Evolutionary conservation across 305 asterid genomes (phyloP).

Genomic region (Solanum hybrid): DNA sequence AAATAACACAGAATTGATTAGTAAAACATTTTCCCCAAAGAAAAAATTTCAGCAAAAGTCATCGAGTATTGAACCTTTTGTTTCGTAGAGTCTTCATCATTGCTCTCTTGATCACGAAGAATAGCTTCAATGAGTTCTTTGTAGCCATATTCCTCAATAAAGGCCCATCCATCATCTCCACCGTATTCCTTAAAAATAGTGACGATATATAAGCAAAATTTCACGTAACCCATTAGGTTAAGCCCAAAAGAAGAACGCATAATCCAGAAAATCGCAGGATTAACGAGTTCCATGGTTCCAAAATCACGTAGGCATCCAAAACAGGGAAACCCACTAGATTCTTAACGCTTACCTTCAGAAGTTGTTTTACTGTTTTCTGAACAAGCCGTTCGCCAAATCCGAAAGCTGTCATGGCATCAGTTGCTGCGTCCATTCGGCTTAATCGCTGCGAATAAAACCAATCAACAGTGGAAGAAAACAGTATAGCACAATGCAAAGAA

Average conservation of each 20-base stretch:
- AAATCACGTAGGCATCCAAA: background rate
- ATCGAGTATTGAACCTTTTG: background rate
- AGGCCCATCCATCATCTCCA: conserved; percentile 42
- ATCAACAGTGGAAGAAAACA: background rate
- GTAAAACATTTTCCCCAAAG: background rate
- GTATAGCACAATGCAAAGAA: background rate
- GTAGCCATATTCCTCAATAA: conserved; percentile 41
- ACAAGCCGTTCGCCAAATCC: conserved; percentile 29
- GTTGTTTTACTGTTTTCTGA: conserved; percentile 14
- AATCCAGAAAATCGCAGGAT: background rate
- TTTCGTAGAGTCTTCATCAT: background rate
- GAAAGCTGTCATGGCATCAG: conserved; percentile 43
- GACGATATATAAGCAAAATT: background rate
- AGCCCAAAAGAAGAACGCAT: background rate
- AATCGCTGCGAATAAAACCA: conserved; percentile 25
- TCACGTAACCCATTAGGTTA: background rate
- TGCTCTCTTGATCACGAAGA: conserved; percentile 23
- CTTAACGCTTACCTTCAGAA: conserved; percentile 29
- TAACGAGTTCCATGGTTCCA: background rate
- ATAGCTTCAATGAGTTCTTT: conserved; percentile 39
- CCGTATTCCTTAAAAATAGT: conserved; percentile 33
- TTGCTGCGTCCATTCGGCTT: conserved; percentile 55
- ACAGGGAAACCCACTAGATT: background rate
- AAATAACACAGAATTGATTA: background rate
- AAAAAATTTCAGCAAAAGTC: background rate